Base-by-base conservation (phyloP, 2,329 filamentous ascomycete species). In the Calonectria hawksworthii region DNA sequence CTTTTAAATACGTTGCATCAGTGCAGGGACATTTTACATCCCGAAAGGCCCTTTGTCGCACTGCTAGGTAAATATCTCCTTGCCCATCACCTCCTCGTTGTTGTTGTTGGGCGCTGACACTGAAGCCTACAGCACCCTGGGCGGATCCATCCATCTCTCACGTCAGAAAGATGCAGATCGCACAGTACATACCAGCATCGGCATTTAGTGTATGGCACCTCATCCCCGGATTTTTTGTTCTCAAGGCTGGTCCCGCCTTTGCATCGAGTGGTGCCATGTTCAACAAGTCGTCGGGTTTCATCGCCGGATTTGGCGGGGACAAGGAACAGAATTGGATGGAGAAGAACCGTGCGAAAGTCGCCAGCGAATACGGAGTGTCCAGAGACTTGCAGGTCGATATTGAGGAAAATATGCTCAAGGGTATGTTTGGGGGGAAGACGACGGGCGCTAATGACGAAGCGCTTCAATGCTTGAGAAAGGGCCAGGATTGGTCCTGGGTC, bases 1-100 rank as follows among this genome's bases (percentile, higher is more conserved):
- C 77, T 81, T 1, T 73, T 85, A 50, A 83, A 84, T 68, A 70
- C 80, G 2, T 51, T 84, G 32, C 78, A 80, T 51, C 75, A 80
- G 56, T 80, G 74, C 21, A 80, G 83, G 11, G 66, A 76, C 28
- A 59, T 85, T 34, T 74, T 84, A 50, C 47, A 76, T 28, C 81
- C 82, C 0, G 26, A 76, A 14, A 70, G 50, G 18, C 77, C 81
- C 0, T 79, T 80, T 44, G 74, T 77, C 50, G 75, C 77, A 11
- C 30, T 82, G 34, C 44, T 80, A 41, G 76, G 78, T 80, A 73
- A 26, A 21, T 28, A 4, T 61, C 18, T 14, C 28, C 50, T 14
- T 4, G 13, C 5, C 11, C 5, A 13, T 16, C 34, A 21, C 41
- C 2, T 1, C 26, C 23, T 50, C n/a, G 32, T 23, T 34, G 2